Conservation (phyloP, 768 basidiomycete species). For the Stropharia rugosoannulata region DNA sequence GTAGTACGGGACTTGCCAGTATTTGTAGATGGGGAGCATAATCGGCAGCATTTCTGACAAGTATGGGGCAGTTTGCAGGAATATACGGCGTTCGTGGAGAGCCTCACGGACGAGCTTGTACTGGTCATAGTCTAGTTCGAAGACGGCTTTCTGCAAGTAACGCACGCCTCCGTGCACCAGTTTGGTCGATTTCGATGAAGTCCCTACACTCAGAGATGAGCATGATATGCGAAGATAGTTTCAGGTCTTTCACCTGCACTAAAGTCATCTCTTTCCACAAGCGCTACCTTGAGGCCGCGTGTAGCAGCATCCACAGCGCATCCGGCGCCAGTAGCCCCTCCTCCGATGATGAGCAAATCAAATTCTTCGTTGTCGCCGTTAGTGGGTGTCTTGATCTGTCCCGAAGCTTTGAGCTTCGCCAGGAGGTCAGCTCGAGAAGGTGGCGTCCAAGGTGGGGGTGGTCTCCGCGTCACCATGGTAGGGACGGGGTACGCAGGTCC, state of each 20-base stretch:
- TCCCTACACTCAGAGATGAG: conserved; percentile 54
- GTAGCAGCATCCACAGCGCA: conserved; percentile 95
- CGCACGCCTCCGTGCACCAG: conserved; percentile 98
- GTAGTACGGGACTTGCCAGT: conserved; percentile 98
- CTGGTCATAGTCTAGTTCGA: conserved; percentile 95
- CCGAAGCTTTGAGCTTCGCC: conserved; percentile 49
- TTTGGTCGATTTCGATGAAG: conserved; percentile 96
- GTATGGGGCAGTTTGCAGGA: conserved; percentile 95
- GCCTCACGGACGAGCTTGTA: conserved; percentile 97
- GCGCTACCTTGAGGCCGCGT: conserved; percentile 86
- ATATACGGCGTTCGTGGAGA: conserved; percentile 87
- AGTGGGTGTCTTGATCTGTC: conserved; percentile 17
- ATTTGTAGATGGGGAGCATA: conserved; percentile 97
- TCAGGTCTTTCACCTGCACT: conserved; percentile 59
- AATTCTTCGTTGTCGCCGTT: conserved; percentile 20
- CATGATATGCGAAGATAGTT: neutral
- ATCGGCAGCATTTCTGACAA: conserved; percentile 92
- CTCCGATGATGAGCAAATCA: conserved; percentile 22
- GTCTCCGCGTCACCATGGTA: conserved; percentile 64
- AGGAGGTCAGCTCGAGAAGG: conserved; percentile 70
- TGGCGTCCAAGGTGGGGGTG: conserved; percentile 79
- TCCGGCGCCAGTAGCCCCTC: conserved; percentile 95
- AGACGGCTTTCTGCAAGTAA: conserved; percentile 94
- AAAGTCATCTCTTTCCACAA: conserved; percentile 94
- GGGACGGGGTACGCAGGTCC: conserved; percentile 67